Conservation (phyloP, 1,284 basidiomycete genomes). For the Cystobasidium pallidum region DNA sequence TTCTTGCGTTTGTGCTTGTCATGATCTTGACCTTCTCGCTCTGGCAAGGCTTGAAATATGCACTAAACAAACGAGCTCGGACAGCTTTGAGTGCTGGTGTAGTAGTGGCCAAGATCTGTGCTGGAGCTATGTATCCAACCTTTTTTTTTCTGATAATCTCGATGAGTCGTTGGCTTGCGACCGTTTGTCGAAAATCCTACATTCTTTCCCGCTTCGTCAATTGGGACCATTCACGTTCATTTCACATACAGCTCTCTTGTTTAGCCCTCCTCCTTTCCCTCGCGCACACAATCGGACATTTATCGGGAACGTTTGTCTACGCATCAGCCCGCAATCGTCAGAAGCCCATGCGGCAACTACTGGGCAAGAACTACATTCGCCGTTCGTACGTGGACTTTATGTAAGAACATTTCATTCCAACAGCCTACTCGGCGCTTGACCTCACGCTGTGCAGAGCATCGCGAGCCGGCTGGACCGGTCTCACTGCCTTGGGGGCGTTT, state of each 20-base stretch:
- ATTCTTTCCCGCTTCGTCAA: slow-evolving; percentile 28
- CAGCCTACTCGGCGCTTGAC: not conserved
- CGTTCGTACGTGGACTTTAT: slow-evolving; percentile 7
- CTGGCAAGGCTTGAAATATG: slow-evolving; percentile 32
- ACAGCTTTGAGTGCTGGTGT: slow-evolving; percentile 18
- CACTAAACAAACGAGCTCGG: not conserved
- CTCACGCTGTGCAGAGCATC: not conserved
- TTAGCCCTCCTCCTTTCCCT: slow-evolving; percentile 17
- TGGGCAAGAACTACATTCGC: slow-evolving; percentile 3
- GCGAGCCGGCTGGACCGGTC: slow-evolving; percentile 27
- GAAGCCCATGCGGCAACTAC: not conserved
- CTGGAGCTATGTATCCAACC: slow-evolving; percentile 30
- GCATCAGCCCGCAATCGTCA: slow-evolving; percentile 9
- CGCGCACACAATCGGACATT: slow-evolving; percentile 18
- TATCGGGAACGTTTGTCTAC: slow-evolving; percentile 24
- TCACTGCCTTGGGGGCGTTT: slow-evolving; percentile 11
- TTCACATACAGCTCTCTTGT: slow-evolving; percentile 30
- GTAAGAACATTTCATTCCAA: not conserved
- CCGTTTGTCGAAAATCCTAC: slow-evolving; percentile 31
- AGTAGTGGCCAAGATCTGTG: slow-evolving; percentile 17
- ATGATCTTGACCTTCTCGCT: slow-evolving; percentile 6
- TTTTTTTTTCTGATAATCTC: slow-evolving; percentile 38
- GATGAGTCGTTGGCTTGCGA: slow-evolving; percentile 35
- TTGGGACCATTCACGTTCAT: slow-evolving; percentile 36
- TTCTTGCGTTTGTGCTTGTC: slow-evolving; percentile 11